Evolutionary conservation across 177 flowering plant species (phyloP).

Genomic region (Vitis hybrid): DNA sequence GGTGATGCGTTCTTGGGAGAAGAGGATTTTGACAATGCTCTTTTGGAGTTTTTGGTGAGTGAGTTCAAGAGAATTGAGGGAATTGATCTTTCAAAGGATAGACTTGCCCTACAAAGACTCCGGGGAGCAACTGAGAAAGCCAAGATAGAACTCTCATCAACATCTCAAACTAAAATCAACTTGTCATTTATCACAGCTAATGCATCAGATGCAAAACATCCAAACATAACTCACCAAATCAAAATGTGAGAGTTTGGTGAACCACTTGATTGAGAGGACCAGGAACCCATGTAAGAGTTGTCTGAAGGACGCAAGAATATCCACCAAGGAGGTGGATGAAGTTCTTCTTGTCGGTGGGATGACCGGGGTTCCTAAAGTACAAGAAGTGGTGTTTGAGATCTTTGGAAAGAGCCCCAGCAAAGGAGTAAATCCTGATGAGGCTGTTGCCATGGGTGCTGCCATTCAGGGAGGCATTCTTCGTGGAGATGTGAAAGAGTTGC

Average conservation of each 20-base stretch:
- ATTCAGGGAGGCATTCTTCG: too few relatives aligned
- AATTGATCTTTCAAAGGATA: slow-evolving; percentile 27
- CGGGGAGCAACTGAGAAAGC: slow-evolving; percentile 24
- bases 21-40: slow-evolving; percentile 14
- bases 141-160: slow-evolving; percentile 26
- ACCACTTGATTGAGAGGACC: slow-evolving; percentile 24
- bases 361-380: too few relatives aligned
- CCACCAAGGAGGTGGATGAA: too few relatives aligned
- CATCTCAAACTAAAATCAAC: slow-evolving; percentile 23
- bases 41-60: slow-evolving; percentile 20
- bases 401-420: too few relatives aligned
- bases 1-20: slow-evolving; percentile 19
- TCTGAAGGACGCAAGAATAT: too few relatives aligned
- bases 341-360: too few relatives aligned
- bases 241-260: slow-evolving; percentile 25
- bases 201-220: slow-evolving; percentile 14
- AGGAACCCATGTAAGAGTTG: too few relatives aligned
- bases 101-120: slow-evolving; percentile 25
- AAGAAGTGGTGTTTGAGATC: too few relatives aligned
- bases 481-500: too few relatives aligned
- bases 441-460: too few relatives aligned
- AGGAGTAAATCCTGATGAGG: too few relatives aligned
- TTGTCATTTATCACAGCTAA: slow-evolving; percentile 25
- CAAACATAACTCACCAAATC: slow-evolving; percentile 20
- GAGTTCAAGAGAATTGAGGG: slow-evolving; percentile 25